These are phyloP conservation scores for Neobulgaria alba DNA, from an alignment of 2,329 filamentous ascomycete species.

Conservation along the genomic window DNA sequence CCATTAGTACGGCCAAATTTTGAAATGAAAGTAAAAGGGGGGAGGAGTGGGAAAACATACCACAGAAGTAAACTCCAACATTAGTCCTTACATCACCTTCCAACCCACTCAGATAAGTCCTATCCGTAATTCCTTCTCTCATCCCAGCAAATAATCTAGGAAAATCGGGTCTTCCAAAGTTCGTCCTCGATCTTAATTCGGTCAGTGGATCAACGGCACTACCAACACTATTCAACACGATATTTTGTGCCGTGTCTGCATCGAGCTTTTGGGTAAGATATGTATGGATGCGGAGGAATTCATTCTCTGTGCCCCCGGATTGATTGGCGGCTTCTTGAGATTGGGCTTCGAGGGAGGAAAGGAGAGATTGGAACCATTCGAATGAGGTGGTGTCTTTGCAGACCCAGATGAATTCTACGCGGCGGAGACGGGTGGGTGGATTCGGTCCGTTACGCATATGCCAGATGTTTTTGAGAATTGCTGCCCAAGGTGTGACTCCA, in stretches of 20 bases:
- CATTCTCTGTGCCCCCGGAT: slow-evolving; percentile 55
- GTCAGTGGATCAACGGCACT: slow-evolving; percentile 83
- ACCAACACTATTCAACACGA: slow-evolving; percentile 91
- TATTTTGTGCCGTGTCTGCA: slow-evolving; percentile 88
- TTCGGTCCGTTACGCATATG: slow-evolving; percentile 86
- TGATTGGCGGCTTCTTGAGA: slow-evolving; percentile 60
- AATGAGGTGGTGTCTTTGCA: slow-evolving; percentile 94
- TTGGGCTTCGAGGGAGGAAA: slow-evolving; percentile 84
- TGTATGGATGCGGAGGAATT: slow-evolving; percentile 96
- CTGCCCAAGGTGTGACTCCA: slow-evolving; percentile 78
- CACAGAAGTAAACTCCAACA: slow-evolving; percentile 97
- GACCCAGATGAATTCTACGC: slow-evolving; percentile 98
- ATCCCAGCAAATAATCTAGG: slow-evolving; percentile 69
- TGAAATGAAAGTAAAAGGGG: background rate
- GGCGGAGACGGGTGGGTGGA: slow-evolving; percentile 77
- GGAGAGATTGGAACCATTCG: slow-evolving; percentile 95
- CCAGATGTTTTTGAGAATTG: slow-evolving; percentile 96
- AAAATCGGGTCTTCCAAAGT: slow-evolving; percentile 94
- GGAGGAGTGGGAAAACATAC: slow-evolving; percentile 41
- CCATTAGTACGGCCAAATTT: slow-evolving; percentile 14
- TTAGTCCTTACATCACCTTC: slow-evolving; percentile 71
- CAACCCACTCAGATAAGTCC: slow-evolving; percentile 76
- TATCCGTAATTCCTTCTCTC: slow-evolving; percentile 78
- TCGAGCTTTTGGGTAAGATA: slow-evolving; percentile 94
- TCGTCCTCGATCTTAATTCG: slow-evolving; percentile 80